phyloP scores from a whole-genome alignment of 1,139 yeast genomes.

The Debaryomyces sp. region DNA sequence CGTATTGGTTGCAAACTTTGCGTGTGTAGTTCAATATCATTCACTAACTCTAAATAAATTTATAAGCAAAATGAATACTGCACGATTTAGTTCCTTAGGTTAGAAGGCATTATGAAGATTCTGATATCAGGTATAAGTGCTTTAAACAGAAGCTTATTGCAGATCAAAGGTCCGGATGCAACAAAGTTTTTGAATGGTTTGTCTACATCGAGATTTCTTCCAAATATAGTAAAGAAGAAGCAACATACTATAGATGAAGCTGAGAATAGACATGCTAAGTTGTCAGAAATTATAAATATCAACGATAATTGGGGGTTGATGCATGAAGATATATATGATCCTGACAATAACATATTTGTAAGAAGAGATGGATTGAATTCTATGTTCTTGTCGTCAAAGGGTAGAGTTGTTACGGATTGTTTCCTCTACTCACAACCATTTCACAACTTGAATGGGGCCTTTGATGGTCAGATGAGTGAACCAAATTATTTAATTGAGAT shows the following conservation, averaged over 20 bases:
- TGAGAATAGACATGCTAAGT: conserved; percentile 40
- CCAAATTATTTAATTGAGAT: conserved; percentile 67
- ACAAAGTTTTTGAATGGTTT: conserved; percentile 84
- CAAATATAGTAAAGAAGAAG: conserved; percentile 63
- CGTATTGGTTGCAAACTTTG: conserved; percentile 6
- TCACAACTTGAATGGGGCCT: conserved; percentile 18
- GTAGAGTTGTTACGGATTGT: conserved; percentile 76
- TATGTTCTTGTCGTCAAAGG: conserved; percentile 79
- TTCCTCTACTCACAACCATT: conserved; percentile 73
- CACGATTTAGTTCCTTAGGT: background rate
- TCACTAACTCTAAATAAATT: background rate
- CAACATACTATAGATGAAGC: conserved; percentile 62
- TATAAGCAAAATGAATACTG: conserved; percentile 4
- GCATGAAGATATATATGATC: conserved; percentile 61
- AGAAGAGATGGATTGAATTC: conserved; percentile 71
- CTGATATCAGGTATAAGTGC: conserved; percentile 26
- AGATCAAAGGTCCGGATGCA: conserved; percentile 74
- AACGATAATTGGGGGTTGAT: conserved; percentile 64
- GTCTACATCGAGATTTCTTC: conserved; percentile 71
- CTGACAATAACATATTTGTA: conserved; percentile 40
- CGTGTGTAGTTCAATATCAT: conserved; percentile 5
- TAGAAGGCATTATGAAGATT: conserved; percentile 3
- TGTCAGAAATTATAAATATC: conserved; percentile 39
- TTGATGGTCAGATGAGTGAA: conserved; percentile 22
- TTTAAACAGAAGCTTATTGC: conserved; percentile 47